Evolutionary conservation across 768 basidiomycete genomes (phyloP).

Genomic region (Paxillus involutus): DNA sequence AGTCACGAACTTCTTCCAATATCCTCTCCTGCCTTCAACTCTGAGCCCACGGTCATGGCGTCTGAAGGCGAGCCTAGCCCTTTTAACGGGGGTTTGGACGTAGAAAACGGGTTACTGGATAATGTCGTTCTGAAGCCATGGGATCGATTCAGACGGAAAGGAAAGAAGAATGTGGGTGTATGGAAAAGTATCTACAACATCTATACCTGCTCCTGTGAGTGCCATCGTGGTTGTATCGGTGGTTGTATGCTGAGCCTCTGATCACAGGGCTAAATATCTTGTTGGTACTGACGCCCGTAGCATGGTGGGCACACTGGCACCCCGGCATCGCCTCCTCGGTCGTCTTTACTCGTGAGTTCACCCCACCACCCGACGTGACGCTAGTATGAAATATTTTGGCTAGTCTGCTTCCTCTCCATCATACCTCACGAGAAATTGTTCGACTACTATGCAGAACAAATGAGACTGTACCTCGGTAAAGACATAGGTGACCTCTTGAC

Average conservation of each 20-base stretch:
- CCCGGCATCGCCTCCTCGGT: conserved; percentile 19
- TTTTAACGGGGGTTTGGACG: background rate
- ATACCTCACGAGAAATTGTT: conserved; percentile 65
- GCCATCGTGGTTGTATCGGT: background rate
- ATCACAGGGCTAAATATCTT: conserved; percentile 57
- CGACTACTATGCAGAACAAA: conserved; percentile 62
- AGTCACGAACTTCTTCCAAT: background rate
- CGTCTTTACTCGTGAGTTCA: conserved; percentile 46
- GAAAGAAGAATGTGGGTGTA: conserved; percentile 44
- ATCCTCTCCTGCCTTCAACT: background rate
- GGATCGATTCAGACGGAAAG: conserved; percentile 25
- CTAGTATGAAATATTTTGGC: background rate
- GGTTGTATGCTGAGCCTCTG: background rate
- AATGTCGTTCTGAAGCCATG: background rate
- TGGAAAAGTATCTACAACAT: conserved; percentile 45
- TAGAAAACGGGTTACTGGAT: background rate
- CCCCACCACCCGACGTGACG: background rate
- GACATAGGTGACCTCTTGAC: conserved; percentile 67
- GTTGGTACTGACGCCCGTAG: conserved; percentile 55
- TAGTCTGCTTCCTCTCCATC: conserved; percentile 66
- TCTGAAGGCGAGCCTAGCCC: background rate
- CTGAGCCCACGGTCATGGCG: background rate
- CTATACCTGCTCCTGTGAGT: conserved; percentile 54
- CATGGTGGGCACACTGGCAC: conserved; percentile 58
- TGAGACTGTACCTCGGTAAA: conserved; percentile 49